Evolutionary conservation across 768 basidiomycete species (phyloP).

Genomic region (Trametes elegans): DNA sequence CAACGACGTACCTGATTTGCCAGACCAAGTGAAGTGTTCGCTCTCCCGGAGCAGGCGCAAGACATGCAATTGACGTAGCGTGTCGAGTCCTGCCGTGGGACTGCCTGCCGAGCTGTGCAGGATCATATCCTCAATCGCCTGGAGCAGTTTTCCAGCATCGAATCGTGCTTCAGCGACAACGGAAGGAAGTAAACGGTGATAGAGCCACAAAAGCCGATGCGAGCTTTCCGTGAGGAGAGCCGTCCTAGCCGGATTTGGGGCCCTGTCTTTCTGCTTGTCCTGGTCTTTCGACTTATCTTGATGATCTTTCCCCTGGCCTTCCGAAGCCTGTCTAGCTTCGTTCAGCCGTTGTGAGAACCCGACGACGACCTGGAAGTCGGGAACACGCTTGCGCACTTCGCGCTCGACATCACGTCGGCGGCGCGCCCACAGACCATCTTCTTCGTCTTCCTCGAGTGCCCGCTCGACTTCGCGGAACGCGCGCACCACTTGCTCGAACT

Average conservation of each 20-base stretch:
- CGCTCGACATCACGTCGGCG: conserved; percentile 66
- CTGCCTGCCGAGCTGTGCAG: not conserved
- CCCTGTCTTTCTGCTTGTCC: not conserved
- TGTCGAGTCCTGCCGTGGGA: conserved; percentile 43
- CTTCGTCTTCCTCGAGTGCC: conserved; percentile 31
- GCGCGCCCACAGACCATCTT: conserved; percentile 69
- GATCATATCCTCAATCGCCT: conserved; percentile 15
- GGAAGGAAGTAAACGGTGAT: conserved; percentile 73
- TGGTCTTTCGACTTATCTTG: not conserved
- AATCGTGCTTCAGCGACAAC: conserved; percentile 79
- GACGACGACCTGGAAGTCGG: conserved; percentile 84
- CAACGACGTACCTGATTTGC: conserved; percentile 56
- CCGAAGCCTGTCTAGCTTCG: conserved; percentile 2
- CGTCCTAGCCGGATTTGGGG: conserved; percentile 37
- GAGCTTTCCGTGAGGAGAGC: conserved; percentile 78
- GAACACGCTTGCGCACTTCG: conserved; percentile 73
- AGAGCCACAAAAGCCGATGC: conserved; percentile 80
- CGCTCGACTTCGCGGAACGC: conserved; percentile 60
- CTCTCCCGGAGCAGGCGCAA: conserved; percentile 71
- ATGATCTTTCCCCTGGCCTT: not conserved
- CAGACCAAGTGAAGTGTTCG: conserved; percentile 77
- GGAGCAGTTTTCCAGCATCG: conserved; percentile 78
- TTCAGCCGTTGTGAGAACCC: conserved; percentile 57
- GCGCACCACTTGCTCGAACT: conserved; percentile 56
- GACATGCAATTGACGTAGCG: conserved; percentile 74